Base-by-base conservation (phyloP, 2,329 filamentous ascomycete genomes). In the Botrytis paeoniae region DNA sequence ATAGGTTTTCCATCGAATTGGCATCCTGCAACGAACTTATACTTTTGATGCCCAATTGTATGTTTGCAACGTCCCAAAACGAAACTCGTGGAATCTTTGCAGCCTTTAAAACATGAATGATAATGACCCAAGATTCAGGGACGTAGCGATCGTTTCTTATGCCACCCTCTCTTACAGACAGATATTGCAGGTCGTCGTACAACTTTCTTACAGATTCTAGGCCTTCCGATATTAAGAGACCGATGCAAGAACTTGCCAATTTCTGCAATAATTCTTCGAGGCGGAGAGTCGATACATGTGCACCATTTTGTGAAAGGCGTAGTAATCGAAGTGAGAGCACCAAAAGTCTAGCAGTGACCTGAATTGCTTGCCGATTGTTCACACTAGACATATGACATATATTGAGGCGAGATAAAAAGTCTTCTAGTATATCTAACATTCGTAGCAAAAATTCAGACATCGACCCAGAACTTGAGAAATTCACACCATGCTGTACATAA, bases 61-160 rank as follows among this genome's bases (percentile, higher is more conserved):
- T 77, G 73, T 88, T 86, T 2, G 85, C 78, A 45, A 90, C 75
- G 71, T 90, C 88, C 90, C 89, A 92, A 76, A 92, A 92, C 1
- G 85, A 85, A 35, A 83, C 82, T 69, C 85, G 83, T 2, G 85
- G 85, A 60, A 90, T 86, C 12, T 80, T 81, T 20, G 85, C 84
- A 48, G 83, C 81, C 41, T 86, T 85, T 7, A 91, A 79, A 0
- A 86, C 81, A 65, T 86, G 86, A 77, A 91, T 88, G 7, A 89
- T 74, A 35, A 88, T 82, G 3, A 89, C 85, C 90, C 90, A 92
- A 16, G 86, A 85, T 72, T 89, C 85, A 14, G 86, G 77, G 2
- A 80, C 75, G 22, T 82, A 79, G n/a, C 83, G 80, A 45, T 87
- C 84, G 25, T 83, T 80, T 41, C 83, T 84, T 48, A 91, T 84